Conservation (phyloP, 148 eudicot species). For the Arctostaphylos glauca region DNA sequence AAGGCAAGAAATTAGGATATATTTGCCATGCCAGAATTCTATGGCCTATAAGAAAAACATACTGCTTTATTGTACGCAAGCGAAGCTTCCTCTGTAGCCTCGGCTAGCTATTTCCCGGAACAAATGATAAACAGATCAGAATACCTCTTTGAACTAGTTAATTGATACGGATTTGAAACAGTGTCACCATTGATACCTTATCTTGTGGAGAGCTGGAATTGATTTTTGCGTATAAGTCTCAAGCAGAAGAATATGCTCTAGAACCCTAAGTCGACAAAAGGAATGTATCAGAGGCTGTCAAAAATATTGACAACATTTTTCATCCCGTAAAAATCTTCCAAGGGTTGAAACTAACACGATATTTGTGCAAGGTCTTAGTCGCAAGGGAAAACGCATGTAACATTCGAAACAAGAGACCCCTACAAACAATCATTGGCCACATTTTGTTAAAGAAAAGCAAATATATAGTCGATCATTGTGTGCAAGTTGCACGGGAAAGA, state of each 20-base stretch:
- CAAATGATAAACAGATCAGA: constrained; percentile 18
- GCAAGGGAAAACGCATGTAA: too few species aligned
- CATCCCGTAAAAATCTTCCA: neutral
- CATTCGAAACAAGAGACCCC: too few species aligned
- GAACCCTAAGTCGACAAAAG: constrained; percentile 50
- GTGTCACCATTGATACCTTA: constrained; percentile 45
- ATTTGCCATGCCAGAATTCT: neutral
- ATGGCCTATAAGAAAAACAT: constrained; percentile 26
- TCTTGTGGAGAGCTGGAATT: constrained; percentile 91
- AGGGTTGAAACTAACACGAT: neutral
- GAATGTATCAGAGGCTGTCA: neutral
- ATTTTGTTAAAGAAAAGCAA: too few species aligned
- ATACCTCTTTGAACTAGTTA: constrained; percentile 2
- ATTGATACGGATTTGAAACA: neutral
- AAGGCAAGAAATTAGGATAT: neutral
- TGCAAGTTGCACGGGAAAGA: neutral
- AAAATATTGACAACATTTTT: neutral
- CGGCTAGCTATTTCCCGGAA: constrained; percentile 76
- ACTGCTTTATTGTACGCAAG: constrained; percentile 94
- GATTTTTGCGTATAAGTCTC: constrained; percentile 88
- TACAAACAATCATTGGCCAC: too few species aligned
- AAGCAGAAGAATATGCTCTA: constrained; percentile 87
- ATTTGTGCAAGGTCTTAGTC: neutral
- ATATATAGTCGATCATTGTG: neutral
- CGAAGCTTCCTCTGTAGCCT: constrained; percentile 95